These are phyloP conservation scores for Zygosaccharomyces bisporus DNA, from an alignment of 805 yeast species.

Conservation along the genomic window DNA sequence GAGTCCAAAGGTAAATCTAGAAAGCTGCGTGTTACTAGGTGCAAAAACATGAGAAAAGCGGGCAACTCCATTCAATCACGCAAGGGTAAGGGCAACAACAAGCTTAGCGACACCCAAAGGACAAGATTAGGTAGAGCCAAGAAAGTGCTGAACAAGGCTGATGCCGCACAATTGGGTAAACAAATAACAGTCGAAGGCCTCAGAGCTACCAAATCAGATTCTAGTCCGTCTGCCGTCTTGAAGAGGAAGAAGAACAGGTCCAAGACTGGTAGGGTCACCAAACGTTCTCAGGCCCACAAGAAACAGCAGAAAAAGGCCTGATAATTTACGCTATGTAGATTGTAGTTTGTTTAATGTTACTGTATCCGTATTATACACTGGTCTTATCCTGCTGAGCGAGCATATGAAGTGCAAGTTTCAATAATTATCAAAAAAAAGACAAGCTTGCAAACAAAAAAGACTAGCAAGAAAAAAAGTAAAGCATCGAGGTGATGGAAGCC, in stretches of 20 bases:
- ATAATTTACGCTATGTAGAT: background rate
- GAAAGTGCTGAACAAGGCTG: conserved; percentile 72
- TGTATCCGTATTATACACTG: background rate
- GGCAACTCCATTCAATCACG: conserved; percentile 28
- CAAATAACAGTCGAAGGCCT: conserved; percentile 61
- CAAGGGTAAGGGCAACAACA: conserved; percentile 25
- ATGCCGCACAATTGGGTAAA: conserved; percentile 63
- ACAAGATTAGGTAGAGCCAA: conserved; percentile 79
- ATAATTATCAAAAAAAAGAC: background rate
- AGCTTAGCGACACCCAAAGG: conserved; percentile 61
- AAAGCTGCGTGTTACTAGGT: conserved; percentile 72
- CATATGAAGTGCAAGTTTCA: background rate
- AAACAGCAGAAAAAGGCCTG: conserved; percentile 15
- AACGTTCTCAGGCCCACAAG: conserved; percentile 43
- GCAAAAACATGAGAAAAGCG: conserved; percentile 43
- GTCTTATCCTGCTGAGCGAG: background rate
- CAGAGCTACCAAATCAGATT: conserved; percentile 69
- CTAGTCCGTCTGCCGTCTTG: conserved; percentile 52
- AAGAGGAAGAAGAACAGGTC: conserved; percentile 48
- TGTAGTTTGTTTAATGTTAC: conserved; percentile 1
- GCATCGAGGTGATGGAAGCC: conserved; percentile 18
- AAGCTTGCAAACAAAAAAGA: background rate
- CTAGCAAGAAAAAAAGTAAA: background rate
- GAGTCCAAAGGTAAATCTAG: conserved; percentile 40
- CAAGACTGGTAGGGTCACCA: conserved; percentile 45